Conservation (phyloP, 1,284 basidiomycete species). For the Cutaneotrichosporon dermatis region DNA sequence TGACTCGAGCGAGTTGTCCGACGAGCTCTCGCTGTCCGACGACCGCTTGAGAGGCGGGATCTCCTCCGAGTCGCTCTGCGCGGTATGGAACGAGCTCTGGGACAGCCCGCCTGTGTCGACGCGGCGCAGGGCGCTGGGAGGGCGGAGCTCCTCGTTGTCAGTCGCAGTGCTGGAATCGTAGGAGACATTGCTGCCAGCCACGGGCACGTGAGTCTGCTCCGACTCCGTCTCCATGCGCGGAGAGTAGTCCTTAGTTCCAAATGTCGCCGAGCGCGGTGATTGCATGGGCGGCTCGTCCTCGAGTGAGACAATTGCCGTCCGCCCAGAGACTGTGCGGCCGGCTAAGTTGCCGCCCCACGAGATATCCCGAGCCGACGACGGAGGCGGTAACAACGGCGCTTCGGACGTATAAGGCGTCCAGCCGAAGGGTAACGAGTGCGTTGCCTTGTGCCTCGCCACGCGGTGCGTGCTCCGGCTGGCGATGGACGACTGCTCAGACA, state of each 20-base stretch:
- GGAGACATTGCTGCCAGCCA: too few relatives aligned
- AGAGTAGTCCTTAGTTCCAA: not conserved
- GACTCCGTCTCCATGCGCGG: too few relatives aligned
- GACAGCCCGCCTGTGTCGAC: not conserved
- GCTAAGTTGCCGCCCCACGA: slow-evolving; percentile 9
- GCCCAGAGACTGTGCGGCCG: slow-evolving; percentile 9
- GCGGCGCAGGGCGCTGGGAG: slow-evolving; percentile 1
- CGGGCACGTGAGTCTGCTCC: too few relatives aligned
- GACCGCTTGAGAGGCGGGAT: slow-evolving; percentile 5
- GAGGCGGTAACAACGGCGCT: not conserved
- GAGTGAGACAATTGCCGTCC: not conserved
- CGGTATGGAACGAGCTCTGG: slow-evolving; percentile 5
- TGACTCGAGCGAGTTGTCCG: slow-evolving; percentile 5
- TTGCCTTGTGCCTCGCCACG: not conserved
- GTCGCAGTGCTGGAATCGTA: too few relatives aligned
- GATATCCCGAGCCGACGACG: slow-evolving; percentile 5
- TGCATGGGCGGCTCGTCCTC: slow-evolving; percentile 5
- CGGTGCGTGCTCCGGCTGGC: not conserved
- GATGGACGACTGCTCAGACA: slow-evolving; percentile 2
- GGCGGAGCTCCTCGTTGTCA: slow-evolving; percentile 5
- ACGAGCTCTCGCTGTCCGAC: slow-evolving; percentile 4
- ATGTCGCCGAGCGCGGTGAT: not conserved
- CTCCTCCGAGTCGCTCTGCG: not conserved
- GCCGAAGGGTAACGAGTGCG: not conserved
- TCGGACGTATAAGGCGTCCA: not conserved